A percentile compares a stretch with the other conserved stretches of the same genome.
phyloP scores from a whole-genome alignment of 148 eudicot species.

The Camellia lanceoleosa region DNA sequence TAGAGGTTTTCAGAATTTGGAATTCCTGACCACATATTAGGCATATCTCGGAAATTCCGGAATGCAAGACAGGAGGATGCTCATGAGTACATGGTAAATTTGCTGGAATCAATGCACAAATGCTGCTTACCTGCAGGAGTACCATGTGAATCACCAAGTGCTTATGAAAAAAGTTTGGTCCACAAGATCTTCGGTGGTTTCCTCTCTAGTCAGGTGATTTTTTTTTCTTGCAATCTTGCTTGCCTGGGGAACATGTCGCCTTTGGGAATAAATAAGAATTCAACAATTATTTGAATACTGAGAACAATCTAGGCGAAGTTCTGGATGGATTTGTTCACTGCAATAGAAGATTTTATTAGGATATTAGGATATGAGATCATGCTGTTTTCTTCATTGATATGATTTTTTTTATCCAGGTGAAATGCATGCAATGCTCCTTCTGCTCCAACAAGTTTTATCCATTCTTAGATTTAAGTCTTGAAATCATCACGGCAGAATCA shows the following conservation, averaged over 20 bases:
- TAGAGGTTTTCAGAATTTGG: conserved; percentile 9
- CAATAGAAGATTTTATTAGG: not conserved
- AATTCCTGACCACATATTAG: conserved; percentile 60
- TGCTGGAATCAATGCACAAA: conserved; percentile 92
- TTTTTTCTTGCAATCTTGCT: not conserved
- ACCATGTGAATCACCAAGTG: conserved; percentile 83
- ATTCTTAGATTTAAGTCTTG: conserved; percentile 89
- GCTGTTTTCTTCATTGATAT: not conserved
- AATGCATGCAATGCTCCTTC: conserved; percentile 80
- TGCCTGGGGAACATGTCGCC: not conserved
- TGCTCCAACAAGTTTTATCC: conserved; percentile 89
- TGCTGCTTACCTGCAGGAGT: conserved; percentile 92
- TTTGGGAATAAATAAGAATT: not conserved
- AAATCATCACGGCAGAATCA: conserved; percentile 75
- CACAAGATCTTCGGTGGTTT: conserved; percentile 94
- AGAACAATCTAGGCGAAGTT: not conserved
- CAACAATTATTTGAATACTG: not conserved
- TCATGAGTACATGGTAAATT: conserved; percentile 94
- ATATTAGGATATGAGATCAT: not conserved
- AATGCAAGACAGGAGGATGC: conserved; percentile 95
- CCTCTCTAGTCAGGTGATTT: conserved; percentile 75
- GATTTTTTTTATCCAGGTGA: conserved; percentile 50
- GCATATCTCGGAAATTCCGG: conserved; percentile 77
- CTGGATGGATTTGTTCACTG: not conserved
- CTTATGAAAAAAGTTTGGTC: conserved; percentile 89